phyloP scores from a whole-genome alignment of 2,329 filamentous ascomycete species.

The Aspergillus alliaceus region DNA sequence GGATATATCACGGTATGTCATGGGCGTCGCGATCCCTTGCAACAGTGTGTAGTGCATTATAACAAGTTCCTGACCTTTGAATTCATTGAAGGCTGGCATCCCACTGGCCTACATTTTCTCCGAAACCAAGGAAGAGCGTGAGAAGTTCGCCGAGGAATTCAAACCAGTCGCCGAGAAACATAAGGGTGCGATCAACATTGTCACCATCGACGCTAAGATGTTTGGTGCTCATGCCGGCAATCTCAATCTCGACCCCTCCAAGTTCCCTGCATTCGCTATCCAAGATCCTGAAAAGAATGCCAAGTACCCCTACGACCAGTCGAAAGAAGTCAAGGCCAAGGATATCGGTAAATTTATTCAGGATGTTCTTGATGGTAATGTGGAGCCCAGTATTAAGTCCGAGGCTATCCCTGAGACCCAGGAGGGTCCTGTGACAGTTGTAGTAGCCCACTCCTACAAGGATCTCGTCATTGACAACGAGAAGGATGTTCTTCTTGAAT shows the following conservation, averaged over 20 bases:
- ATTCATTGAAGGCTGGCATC: constrained; percentile 63
- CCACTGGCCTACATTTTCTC: constrained; percentile 98
- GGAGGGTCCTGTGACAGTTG: constrained; percentile 80
- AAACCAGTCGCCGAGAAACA: constrained; percentile 87
- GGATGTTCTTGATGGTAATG: constrained; percentile 80
- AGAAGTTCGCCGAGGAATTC: constrained; percentile 71
- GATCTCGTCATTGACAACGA: constrained; percentile 86
- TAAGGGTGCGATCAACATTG: constrained; percentile 95
- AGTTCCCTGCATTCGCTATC: constrained; percentile 97
- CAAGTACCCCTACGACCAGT: constrained; percentile 93
- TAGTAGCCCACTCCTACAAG: constrained; percentile 94
- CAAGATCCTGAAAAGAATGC: constrained; percentile 93
- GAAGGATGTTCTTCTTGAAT: constrained; percentile 97
- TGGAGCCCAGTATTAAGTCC: constrained; percentile 96
- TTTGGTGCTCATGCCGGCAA: constrained; percentile 95
- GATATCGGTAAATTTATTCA: constrained; percentile 80
- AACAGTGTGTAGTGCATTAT: not conserved
- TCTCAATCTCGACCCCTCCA: constrained; percentile 92
- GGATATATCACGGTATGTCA: constrained; percentile 78
- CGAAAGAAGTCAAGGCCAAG: constrained; percentile 72
- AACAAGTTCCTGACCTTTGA: constrained; percentile 7
- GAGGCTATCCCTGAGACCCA: constrained; percentile 94
- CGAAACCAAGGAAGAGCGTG: constrained; percentile 86
- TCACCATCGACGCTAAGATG: constrained; percentile 90
- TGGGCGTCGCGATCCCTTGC: too few species aligned